Evolutionary conservation across 192 early-diverging fungal genomes (phyloP).

Genomic region (Rhizophagus prolifer): DNA sequence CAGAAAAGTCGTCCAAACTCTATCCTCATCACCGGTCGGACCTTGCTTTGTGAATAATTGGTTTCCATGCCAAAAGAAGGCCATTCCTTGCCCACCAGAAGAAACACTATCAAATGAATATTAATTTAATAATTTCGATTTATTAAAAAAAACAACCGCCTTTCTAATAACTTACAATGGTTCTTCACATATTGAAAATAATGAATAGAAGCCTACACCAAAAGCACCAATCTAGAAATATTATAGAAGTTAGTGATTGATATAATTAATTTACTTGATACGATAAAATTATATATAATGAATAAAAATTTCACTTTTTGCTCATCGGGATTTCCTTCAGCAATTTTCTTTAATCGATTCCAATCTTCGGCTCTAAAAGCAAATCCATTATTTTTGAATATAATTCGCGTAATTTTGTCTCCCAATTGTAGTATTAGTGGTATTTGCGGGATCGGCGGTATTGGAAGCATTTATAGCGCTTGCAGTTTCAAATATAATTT

Average conservation of each 20-base stretch:
- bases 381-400: constrained; percentile 35
- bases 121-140: not conserved
- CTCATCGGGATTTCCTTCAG: constrained; percentile 70
- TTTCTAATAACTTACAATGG: constrained; percentile 62
- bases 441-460: too few relatives aligned
- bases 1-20: not conserved
- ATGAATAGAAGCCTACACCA: constrained; percentile 83
- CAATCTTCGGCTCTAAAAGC: constrained; percentile 23
- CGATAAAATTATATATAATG: not conserved
- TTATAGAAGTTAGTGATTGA: too few relatives aligned
- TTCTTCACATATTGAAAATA: constrained; percentile 87
- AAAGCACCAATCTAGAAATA: constrained; percentile 50
- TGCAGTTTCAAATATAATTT: constrained; percentile 60
- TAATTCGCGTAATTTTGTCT: constrained; percentile 47
- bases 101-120: constrained; percentile 44
- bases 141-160: not conserved
- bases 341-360: constrained; percentile 78
- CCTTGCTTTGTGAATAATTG: constrained; percentile 79
- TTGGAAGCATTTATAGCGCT: not conserved
- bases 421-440: constrained; percentile 7
- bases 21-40: constrained; percentile 45
- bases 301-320: constrained; percentile 62
- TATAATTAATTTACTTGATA: not conserved
- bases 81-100: not conserved
- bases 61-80: constrained; percentile 62